Percentiles rank a stretch among this genome's conserved stretches.
phyloP scores from a whole-genome alignment of 2,329 filamentous ascomycete genomes.

The Fusarium sulawesiense region DNA sequence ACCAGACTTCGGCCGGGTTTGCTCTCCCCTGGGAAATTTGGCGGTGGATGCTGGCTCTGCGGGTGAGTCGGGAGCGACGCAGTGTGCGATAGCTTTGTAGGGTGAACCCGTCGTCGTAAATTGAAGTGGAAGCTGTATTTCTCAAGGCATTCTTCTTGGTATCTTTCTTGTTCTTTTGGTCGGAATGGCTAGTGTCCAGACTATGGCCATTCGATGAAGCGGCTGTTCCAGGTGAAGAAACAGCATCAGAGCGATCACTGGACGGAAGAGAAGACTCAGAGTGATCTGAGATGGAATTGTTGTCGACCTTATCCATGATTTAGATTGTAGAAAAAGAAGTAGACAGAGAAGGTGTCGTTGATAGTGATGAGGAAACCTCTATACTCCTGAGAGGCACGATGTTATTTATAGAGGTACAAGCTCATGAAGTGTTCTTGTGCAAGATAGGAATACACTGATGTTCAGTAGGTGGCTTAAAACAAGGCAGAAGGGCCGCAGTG shows the following conservation, averaged over 20 bases:
- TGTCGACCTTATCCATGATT: conserved; percentile 2
- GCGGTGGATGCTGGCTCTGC: conserved; percentile 25
- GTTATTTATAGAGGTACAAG: neutral
- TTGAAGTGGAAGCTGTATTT: neutral
- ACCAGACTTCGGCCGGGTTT: conserved; percentile 28
- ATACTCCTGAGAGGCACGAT: neutral
- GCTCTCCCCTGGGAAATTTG: conserved; percentile 41
- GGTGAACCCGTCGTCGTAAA: neutral
- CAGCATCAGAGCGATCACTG: neutral
- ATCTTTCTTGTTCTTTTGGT: neutral
- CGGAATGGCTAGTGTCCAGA: neutral
- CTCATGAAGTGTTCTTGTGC: neutral
- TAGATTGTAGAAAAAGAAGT: neutral
- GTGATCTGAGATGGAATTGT: neutral
- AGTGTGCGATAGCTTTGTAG: conserved; percentile 13
- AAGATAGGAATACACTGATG: neutral
- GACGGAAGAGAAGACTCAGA: neutral
- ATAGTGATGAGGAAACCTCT: too few relatives aligned
- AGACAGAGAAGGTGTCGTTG: neutral
- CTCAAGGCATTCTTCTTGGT: neutral
- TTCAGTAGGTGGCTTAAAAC: neutral
- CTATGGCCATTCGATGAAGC: neutral
- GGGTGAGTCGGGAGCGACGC: conserved; percentile 22
- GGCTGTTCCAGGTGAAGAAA: neutral
- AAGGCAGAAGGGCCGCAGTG: neutral